Conservation (phyloP, 164 flowering plant species). For the Nelumbo lutea region DNA sequence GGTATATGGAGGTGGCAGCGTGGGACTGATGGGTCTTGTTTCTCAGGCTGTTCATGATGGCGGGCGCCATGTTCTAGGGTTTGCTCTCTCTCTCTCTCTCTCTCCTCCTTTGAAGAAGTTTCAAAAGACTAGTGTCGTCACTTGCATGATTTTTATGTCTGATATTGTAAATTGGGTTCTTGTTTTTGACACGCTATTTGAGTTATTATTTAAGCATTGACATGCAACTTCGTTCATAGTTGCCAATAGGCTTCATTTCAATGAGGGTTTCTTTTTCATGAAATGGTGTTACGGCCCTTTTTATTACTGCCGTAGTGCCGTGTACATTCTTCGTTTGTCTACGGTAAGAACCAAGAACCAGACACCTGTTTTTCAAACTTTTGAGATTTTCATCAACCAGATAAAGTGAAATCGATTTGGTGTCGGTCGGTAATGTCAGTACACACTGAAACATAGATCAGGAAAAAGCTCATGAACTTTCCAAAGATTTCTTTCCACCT, state of each 20-base stretch:
- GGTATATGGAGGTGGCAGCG: slow-evolving; percentile 98
- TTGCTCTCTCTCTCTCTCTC: slow-evolving; percentile 30
- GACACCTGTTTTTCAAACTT: not conserved
- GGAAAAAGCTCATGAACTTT: slow-evolving; percentile 10
- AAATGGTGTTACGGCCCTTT: too few relatives aligned
- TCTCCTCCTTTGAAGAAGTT: slow-evolving; percentile 7
- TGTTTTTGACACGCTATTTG: not conserved
- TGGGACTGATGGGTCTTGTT: slow-evolving; percentile 98
- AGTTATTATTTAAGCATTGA: too few relatives aligned
- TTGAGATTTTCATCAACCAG: slow-evolving; percentile 14
- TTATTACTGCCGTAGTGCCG: too few relatives aligned
- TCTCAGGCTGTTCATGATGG: slow-evolving; percentile 99
- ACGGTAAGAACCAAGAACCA: not conserved
- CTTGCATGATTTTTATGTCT: slow-evolving; percentile 1
- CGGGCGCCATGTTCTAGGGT: slow-evolving; percentile 99
- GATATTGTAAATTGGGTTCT: slow-evolving; percentile 6
- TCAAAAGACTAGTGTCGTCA: slow-evolving; percentile 5
- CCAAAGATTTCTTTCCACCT: not conserved
- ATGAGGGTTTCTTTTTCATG: too few relatives aligned
- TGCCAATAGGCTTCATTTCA: too few relatives aligned
- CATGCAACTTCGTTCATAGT: too few relatives aligned
- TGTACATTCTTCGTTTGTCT: not conserved
- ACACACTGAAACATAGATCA: not conserved
- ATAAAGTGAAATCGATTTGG: slow-evolving; percentile 18
- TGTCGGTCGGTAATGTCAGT: slow-evolving; percentile 17